phyloP scores from a whole-genome alignment of 331 rosid genomes.

The Acacia pycnantha region DNA sequence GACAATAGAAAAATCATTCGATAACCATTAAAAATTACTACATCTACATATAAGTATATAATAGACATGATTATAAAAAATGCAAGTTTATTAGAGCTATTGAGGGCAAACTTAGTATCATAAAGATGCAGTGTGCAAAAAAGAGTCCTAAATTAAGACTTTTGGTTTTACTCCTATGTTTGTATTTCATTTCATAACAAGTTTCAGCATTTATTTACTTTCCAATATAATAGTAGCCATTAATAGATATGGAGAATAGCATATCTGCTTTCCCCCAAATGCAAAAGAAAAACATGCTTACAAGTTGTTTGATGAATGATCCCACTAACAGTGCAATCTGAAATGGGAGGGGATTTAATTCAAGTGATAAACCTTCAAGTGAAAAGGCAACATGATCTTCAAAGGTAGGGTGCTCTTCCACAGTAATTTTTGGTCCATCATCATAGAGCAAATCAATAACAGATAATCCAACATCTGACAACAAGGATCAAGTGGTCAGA shows the following conservation, averaged over 20 bases:
- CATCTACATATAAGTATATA: not conserved
- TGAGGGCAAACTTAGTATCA: not conserved
- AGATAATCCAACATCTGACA: constrained; percentile 51
- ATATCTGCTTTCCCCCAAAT: constrained; percentile 8
- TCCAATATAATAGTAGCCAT: constrained; percentile 15
- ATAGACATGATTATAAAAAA: constrained; percentile 5
- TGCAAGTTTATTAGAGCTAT: constrained; percentile 3
- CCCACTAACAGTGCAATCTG: constrained; percentile 7
- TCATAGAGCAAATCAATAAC: constrained; percentile 71
- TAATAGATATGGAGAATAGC: constrained; percentile 1
- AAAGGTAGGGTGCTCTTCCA: constrained; percentile 43
- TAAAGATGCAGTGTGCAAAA: constrained; percentile 17
- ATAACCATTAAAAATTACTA: not conserved
- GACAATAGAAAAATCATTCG: not conserved
- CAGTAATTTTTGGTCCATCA: constrained; percentile 50
- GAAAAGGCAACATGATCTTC: constrained; percentile 96
- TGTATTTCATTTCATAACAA: constrained; percentile 2
- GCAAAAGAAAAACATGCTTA: constrained; percentile 18
- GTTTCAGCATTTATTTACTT: constrained; percentile 8
- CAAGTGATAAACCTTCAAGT: constrained; percentile 60
- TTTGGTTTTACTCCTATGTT: constrained; percentile 11
- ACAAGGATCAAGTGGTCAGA: constrained; percentile 28
- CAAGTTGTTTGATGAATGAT: constrained; percentile 12
- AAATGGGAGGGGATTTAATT: constrained; percentile 9
- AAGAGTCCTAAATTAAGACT: constrained; percentile 18